Evolutionary conservation across 164 flowering plant species (phyloP).

Genomic region (Buxus sempervirens): DNA sequence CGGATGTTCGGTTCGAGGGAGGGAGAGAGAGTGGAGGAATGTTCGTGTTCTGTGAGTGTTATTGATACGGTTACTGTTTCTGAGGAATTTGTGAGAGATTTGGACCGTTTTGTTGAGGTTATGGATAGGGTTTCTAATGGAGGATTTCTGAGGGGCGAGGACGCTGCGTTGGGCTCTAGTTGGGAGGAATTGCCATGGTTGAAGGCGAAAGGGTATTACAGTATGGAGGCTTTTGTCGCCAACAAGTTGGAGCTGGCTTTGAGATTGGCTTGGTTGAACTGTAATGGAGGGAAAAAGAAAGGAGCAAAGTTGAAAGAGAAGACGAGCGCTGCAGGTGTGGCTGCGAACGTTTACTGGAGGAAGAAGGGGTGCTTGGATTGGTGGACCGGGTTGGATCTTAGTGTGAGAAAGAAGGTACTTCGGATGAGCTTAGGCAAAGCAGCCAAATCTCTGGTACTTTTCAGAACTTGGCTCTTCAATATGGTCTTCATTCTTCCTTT

Average conservation of each 20-base stretch:
- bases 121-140: conserved; percentile 73
- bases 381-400: conserved; percentile 71
- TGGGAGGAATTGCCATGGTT: conserved; percentile 90
- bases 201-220: conserved; percentile 79
- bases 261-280: conserved; percentile 78
- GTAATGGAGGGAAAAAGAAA: conserved; percentile 47
- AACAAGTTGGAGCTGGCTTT: conserved; percentile 72
- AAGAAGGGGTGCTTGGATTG: conserved; percentile 84
- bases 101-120: conserved; percentile 53
- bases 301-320: conserved; percentile 68
- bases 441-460: conserved; percentile 67
- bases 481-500: not conserved
- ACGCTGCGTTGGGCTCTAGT: conserved; percentile 36
- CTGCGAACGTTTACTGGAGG: conserved; percentile 84
- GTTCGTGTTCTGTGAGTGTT: conserved; percentile 20
- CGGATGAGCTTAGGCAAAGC: conserved; percentile 42
- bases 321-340: conserved; percentile 43
- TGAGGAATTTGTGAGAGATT: conserved; percentile 58
- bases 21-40: conserved; percentile 37
- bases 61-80: conserved; percentile 58
- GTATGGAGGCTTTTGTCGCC: conserved; percentile 71
- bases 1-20: conserved; percentile 57
- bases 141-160: conserved; percentile 70
- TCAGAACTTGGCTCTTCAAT: conserved; percentile 14
- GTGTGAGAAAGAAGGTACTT: conserved; percentile 40